Conservation (phyloP, 768 basidiomycete species). For the Phaeolepiota aurea region DNA sequence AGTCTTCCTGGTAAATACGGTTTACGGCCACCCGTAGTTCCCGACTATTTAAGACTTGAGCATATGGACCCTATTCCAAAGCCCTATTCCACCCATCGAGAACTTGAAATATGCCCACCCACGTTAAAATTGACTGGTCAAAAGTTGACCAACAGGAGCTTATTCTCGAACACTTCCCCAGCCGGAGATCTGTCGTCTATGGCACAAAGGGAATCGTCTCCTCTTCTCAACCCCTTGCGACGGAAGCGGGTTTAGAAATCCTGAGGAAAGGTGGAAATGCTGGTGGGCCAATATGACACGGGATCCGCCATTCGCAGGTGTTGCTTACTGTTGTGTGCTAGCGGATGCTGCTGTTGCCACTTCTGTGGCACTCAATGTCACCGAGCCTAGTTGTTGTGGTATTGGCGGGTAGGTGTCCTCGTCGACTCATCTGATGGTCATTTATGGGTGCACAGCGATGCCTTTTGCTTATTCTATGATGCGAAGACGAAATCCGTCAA, state of each 20-base stretch:
- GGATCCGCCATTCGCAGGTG: no score
- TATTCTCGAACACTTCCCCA: slow-evolving; percentile 64
- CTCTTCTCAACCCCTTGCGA: slow-evolving; percentile 86
- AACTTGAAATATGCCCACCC: slow-evolving; percentile 19
- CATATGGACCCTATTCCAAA: no score
- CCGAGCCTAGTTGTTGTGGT: slow-evolving; percentile 84
- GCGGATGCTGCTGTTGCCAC: slow-evolving; percentile 94
- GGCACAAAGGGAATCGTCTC: slow-evolving; percentile 84
- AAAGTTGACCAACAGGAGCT: slow-evolving; percentile 64
- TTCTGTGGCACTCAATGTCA: slow-evolving; percentile 87
- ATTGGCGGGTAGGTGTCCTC: slow-evolving; percentile 66
- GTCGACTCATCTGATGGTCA: slow-evolving; percentile 1
- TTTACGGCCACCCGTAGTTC: no score
- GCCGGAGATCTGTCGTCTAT: slow-evolving; percentile 81
- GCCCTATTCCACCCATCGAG: not conserved
- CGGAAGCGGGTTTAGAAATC: slow-evolving; percentile 88
- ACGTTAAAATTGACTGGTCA: slow-evolving; percentile 35
- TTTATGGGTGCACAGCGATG: slow-evolving; percentile 44
- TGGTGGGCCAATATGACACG: slow-evolving; percentile 42
- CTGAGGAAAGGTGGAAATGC: slow-evolving; percentile 93
- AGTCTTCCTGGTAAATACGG: no score
- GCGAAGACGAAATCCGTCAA: slow-evolving; percentile 75
- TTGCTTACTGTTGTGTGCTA: slow-evolving; percentile 17
- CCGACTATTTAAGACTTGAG: no score
- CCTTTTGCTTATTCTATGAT: slow-evolving; percentile 90